A percentile compares a stretch with the other conserved stretches of the same genome.
Evolutionary conservation across 2,329 filamentous ascomycete species (phyloP).

Genomic region (Elsinoe necatrix): DNA sequence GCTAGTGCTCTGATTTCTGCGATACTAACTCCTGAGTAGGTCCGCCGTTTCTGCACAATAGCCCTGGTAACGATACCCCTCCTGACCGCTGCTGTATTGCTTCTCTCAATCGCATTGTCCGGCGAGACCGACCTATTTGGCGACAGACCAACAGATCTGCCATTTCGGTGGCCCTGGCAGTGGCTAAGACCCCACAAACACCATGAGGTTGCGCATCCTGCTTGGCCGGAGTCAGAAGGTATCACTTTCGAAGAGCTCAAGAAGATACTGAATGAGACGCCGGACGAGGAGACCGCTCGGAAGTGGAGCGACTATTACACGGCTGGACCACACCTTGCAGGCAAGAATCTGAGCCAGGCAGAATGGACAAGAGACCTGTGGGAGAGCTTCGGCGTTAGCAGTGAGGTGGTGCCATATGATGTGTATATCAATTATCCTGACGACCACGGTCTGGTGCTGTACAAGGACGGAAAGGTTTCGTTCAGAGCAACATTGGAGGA

Average conservation of each 20-base stretch:
- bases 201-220: constrained; percentile 22
- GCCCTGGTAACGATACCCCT: constrained; percentile 36
- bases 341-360: constrained; percentile 45
- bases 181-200: constrained; percentile 12
- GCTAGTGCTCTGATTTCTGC: background rate
- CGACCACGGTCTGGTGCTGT: constrained; percentile 38
- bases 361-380: constrained; percentile 44
- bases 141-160: constrained; percentile 19
- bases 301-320: constrained; percentile 46
- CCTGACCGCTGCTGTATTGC: constrained; percentile 30
- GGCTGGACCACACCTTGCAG: constrained; percentile 42
- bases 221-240: constrained; percentile 38
- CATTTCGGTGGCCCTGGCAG: constrained; percentile 14
- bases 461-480: constrained; percentile 32
- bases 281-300: constrained; percentile 43
- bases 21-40: constrained; percentile 20
- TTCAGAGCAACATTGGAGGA: constrained; percentile 64
- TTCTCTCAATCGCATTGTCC: constrained; percentile 33
- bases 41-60: constrained; percentile 60
- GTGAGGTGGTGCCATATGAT: constrained; percentile 42
- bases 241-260: constrained; percentile 48
- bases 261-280: constrained; percentile 46
- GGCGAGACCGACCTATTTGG: constrained; percentile 29
- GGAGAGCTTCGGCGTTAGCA: constrained; percentile 41
- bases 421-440: constrained; percentile 45